Base-by-base conservation (phyloP, 257 asterid genomes). In the Nicotiana otophora region DNA sequence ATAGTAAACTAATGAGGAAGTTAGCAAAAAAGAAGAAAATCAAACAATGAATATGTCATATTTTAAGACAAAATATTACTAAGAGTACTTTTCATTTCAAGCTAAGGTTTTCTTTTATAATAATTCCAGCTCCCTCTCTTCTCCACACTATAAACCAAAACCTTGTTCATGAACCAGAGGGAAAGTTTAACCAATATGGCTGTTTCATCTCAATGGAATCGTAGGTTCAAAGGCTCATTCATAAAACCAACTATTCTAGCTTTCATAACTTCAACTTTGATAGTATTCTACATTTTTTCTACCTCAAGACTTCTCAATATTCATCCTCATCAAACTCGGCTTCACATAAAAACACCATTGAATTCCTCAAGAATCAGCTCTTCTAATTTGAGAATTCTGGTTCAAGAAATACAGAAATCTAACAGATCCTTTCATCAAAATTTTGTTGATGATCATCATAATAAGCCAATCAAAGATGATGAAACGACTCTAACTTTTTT, bases 191-290 rank as follows among this genome's bases (percentile, higher is more conserved):
- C 6, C 7, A 42, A 42, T 42, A 48, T 48, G 48, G 12, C 46
- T 15, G 74, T 33, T 5, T 31, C 74, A 55, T 33, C 84, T 65
- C 33, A 79, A 78, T 31, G 83, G 58, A 39, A 4, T 79, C 23
- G 85, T 57, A 31, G 84, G 62, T 54, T 60, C 82, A 81, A 53
- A 39, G 66, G 66, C 26, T 51, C 87, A 26, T 86, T 81, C 81
- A 77, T 83, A 10, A 48, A 86, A 12, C 85, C 90, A 16, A 23
- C 75, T 42, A 67, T 82, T 81, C 65, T 87, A 74, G 90, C 91
- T 82, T 83, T 86, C n/a, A 10, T 85, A 30, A 87, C 83, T 72
- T 84, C 89, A 2, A 12, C 86, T 61, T 74, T 86, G 8, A 62
- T 91, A 9, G 60, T 86, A 31, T 28, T 83, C 53, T 87, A 87